Evolutionary conservation across 139 green algal genomes (phyloP).

Genomic region (Zygnema circumcarinatum): DNA sequence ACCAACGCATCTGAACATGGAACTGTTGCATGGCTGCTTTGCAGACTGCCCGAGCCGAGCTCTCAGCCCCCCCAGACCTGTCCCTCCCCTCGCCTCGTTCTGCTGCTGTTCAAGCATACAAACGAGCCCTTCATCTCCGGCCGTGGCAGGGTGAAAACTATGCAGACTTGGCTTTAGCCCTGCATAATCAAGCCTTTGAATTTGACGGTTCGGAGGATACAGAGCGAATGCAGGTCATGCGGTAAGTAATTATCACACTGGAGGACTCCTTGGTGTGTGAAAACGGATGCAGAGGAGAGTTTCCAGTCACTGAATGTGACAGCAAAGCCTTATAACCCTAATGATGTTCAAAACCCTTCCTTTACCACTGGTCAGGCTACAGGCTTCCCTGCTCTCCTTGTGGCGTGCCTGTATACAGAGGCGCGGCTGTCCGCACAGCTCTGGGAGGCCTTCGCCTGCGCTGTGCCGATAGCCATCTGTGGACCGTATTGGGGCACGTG

Average conservation of each 20-base stretch:
- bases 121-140: neutral
- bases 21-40: too few species aligned
- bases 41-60: too few species aligned
- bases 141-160: neutral
- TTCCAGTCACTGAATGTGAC: too few species aligned
- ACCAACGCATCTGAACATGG: too few species aligned
- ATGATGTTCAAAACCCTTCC: too few species aligned
- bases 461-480: neutral
- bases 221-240: neutral
- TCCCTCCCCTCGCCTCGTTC: too few species aligned
- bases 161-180: neutral
- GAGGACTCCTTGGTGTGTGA: too few species aligned
- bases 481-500: conserved; percentile 14
- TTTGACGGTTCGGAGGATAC: neutral
- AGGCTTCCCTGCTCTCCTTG: too few species aligned
- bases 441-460: neutral
- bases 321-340: too few species aligned
- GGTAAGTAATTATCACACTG: neutral
- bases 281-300: too few species aligned
- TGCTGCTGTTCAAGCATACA: neutral
- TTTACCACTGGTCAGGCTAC: too few species aligned
- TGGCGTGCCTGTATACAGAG: neutral
- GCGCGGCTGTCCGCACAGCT: neutral
- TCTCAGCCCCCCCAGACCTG: too few species aligned
- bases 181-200: neutral